A percentile compares a stretch with the other conserved stretches of the same genome.
Conservation (phyloP, 257 asterid genomes). For the Nicotiana benthamiana region DNA sequence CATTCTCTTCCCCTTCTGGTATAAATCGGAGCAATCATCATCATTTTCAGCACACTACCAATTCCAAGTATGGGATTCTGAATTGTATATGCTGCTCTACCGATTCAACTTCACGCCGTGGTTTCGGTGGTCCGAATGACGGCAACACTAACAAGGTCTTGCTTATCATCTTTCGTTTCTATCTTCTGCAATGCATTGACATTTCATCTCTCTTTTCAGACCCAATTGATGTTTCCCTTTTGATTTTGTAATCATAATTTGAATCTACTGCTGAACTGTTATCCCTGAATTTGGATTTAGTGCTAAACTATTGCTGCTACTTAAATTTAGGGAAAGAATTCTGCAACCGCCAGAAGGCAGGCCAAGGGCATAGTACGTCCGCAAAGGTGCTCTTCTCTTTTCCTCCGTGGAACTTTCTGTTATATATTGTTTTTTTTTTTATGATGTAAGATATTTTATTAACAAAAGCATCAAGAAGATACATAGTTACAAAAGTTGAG, state of each 20-base stretch:
- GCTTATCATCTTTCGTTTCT: background rate
- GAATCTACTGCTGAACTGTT: background rate
- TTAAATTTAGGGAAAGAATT: background rate
- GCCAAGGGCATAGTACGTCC: background rate
- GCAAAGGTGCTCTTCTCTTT: background rate
- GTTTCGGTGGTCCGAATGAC: conserved; percentile 4
- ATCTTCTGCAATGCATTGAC: background rate
- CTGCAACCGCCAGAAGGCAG: conserved; percentile 1
- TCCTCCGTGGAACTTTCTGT: background rate
- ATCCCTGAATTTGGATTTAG: background rate
- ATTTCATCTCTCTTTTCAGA: background rate
- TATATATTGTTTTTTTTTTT: too few species aligned
- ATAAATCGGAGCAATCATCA: background rate
- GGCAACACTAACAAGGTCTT: background rate
- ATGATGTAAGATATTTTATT: too few species aligned
- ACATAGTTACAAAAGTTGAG: too few species aligned
- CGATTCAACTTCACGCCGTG: background rate
- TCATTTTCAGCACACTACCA: background rate
- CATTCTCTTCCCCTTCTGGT: background rate
- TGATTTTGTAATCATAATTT: background rate
- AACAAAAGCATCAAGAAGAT: too few species aligned
- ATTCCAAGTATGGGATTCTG: background rate
- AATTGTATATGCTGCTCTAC: background rate
- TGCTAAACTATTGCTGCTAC: background rate
- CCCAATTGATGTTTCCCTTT: background rate